Evolutionary conservation across 2,329 filamentous ascomycete genomes (phyloP).

Genomic region (Ambrosiella beaveri): DNA sequence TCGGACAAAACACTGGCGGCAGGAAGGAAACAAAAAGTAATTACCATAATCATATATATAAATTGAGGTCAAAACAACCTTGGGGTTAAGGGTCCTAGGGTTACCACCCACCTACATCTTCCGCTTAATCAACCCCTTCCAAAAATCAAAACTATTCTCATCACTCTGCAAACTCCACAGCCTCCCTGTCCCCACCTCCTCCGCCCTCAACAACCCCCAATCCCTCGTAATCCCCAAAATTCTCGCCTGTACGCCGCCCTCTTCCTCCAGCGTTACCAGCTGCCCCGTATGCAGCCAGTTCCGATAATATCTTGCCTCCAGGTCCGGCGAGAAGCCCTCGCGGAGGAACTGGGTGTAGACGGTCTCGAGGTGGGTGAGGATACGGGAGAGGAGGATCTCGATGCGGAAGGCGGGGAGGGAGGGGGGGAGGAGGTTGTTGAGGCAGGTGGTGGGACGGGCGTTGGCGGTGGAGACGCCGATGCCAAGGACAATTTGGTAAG

Average conservation of each 20-base stretch:
- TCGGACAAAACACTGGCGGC: no score
- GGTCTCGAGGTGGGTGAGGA: slow-evolving; percentile 61
- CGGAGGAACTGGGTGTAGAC: slow-evolving; percentile 60
- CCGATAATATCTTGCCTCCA: slow-evolving; percentile 63
- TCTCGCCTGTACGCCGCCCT: slow-evolving; percentile 55
- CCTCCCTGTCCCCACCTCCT: slow-evolving; percentile 68
- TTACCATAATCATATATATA: no score
- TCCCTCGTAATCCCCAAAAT: slow-evolving; percentile 83
- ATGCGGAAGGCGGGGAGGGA: slow-evolving; percentile 41
- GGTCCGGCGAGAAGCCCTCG: slow-evolving; percentile 52
- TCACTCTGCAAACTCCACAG: slow-evolving; percentile 81
- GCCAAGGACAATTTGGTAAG: slow-evolving; percentile 71
- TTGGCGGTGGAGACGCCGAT: slow-evolving; percentile 79
- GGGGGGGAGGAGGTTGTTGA: slow-evolving; percentile 49
- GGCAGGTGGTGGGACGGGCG: slow-evolving; percentile 66
- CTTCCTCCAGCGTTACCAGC: slow-evolving; percentile 56
- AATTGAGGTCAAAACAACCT: background rate
- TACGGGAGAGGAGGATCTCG: slow-evolving; percentile 66
- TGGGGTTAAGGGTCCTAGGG: background rate
- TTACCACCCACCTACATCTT: slow-evolving; percentile 40
- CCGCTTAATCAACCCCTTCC: slow-evolving; percentile 66
- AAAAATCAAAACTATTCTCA: slow-evolving; percentile 97
- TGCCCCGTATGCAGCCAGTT: slow-evolving; percentile 75
- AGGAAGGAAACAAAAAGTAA: no score
- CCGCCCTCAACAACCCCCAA: slow-evolving; percentile 71